phyloP scores from a whole-genome alignment of 2,329 filamentous ascomycete species.

The Claviceps monticola region DNA sequence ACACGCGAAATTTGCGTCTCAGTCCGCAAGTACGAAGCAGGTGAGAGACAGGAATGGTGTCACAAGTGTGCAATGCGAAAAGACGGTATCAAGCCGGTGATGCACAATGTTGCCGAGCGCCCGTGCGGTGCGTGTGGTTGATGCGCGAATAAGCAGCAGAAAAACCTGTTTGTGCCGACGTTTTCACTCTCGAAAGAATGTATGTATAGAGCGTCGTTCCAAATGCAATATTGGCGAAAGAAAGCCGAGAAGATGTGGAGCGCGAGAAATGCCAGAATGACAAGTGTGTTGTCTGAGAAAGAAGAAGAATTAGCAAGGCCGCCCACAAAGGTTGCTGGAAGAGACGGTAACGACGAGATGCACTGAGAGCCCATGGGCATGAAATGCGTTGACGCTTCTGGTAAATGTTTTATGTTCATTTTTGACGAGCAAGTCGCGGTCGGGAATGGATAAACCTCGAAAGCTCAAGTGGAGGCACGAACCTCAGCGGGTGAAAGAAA shows the following conservation, averaged over 20 bases:
- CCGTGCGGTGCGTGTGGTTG: too few relatives aligned
- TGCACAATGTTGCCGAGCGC: too few relatives aligned
- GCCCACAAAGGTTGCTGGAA: not conserved
- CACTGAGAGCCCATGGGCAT: not conserved
- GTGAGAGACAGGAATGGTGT: not conserved
- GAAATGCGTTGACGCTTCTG: not conserved
- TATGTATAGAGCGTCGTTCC: not conserved
- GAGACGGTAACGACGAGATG: slow-evolving; percentile 1
- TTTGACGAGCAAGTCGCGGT: slow-evolving; percentile 12
- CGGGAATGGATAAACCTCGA: slow-evolving; percentile 17
- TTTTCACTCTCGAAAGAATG: not conserved
- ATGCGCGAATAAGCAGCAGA: too few relatives aligned
- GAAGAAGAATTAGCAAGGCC: not conserved
- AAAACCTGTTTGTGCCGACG: not conserved
- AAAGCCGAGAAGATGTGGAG: not conserved
- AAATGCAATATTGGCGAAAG: not conserved
- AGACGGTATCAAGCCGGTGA: too few relatives aligned
- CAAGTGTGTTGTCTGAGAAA: not conserved
- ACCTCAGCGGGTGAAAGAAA: not conserved
- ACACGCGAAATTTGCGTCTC: not conserved
- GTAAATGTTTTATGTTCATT: not conserved
- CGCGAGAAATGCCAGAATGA: not conserved
- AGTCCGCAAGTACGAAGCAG: not conserved
- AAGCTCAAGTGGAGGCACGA: slow-evolving; percentile 16
- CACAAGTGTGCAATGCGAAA: too few relatives aligned